Evolutionary conservation across 495 filamentous ascomycete genomes (phyloP), one percentile per base, ranked within the genome.

Genomic region (Aspergillus panamensis): DNA sequence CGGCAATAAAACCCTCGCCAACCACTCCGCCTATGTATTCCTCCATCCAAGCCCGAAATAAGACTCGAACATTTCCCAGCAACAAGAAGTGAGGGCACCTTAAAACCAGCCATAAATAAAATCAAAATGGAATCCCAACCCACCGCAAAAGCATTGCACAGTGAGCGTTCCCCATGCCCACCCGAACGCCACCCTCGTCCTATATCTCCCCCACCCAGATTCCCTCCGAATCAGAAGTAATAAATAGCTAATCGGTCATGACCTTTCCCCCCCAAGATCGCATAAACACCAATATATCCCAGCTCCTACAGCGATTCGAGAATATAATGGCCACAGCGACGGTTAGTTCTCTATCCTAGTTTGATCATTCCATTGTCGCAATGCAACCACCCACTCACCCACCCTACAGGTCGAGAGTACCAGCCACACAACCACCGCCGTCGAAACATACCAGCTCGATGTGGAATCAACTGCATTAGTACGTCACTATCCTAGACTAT

Each of bases 391-490:
- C 52, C 52, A 56, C 35, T 16, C 20, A 17, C 13, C 2, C 32
- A 7, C 33, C 40, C 48, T n/a, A 48, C 48, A 79, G 77, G 70
- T 73, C 40, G 64, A 76, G 32, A 73, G 70, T 37, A 62, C 63
- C 31, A 75, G 69, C 54, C 63, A 76, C 57, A 66, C 67, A 3
- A 61, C 73, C 12, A 82, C 81, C 0, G 85, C 87, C 4, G 77
- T 83, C 3, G 80, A 82, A 55, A 78, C 77, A 0, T 84, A 82
- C 55, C 78, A 86, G 58, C 80, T 90, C 19, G 81, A 86, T 51
- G 81, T 85, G 4, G 84, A 88, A 59, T 81, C 81, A 3, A 80
- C 84, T 19, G 80, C 82, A 13, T 70, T 90, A 72, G 86, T 88
- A 71, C 60, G 69, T 56, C n/a, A 32, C 32, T 37, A 37, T 37